Evolutionary conservation across 1,284 basidiomycete species (phyloP), one percentile per base, ranked within the genome.

Genomic region (Ceratobasidium sp.): DNA sequence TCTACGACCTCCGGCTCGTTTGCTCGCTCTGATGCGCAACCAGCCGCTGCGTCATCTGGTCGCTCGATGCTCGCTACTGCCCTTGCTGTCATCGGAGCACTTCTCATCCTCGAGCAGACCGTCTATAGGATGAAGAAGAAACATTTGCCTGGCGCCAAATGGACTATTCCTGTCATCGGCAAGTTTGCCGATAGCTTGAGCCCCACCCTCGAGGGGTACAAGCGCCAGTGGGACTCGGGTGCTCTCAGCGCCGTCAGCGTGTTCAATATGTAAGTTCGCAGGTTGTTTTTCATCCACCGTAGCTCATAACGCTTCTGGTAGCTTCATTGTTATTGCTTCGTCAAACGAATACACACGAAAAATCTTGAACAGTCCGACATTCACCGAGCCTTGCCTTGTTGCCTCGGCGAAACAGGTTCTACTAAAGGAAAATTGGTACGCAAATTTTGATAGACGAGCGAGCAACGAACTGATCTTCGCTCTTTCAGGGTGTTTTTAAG

Each of bases 251-350:
- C 91, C 15, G 86, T 97, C 77, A 96, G 94, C 81, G 96, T 98
- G 3, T 98, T 98, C 87, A 96, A 98, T 85, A 97, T 98, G 96
- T 94, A 79, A 81, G 93, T 87, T 61, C 23, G 23, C 39, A 42
- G 17, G 7, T 11, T n/a, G 11, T 4, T 42, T n/a, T 76, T 23
- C 39, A 20, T n/a, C 60, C 47, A 11, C 11, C 35, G 33, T 35
- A 69, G 56, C 64, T 61, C 17, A 75, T 28, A 47, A 6, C 10
- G 17, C 28, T 67, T 71, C 45, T 54, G 69, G 67, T 80, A 98
- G 96, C 81, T 98, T 98, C 85, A 98, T 98, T 82, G 96, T 98
- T 81, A 96, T 98, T 89, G 95, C 95, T 28, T 94, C 96, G 15
- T 92, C 93, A 3, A 98, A 95, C 81, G 92, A 97, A 81, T 94